phyloP scores from a whole-genome alignment of 768 basidiomycete species.

The Termitomyces sp. region DNA sequence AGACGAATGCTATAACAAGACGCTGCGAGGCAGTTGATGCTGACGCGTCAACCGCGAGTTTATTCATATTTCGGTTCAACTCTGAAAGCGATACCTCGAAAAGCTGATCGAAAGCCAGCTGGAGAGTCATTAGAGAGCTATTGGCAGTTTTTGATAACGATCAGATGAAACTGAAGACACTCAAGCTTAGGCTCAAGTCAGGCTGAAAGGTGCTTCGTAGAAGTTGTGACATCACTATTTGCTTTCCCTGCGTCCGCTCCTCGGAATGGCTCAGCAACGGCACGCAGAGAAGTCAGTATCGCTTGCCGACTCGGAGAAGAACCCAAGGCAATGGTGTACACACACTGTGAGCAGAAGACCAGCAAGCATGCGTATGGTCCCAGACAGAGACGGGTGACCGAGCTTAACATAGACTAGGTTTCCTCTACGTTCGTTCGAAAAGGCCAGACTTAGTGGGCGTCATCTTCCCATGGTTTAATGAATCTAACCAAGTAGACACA shows the following conservation, averaged over 20 bases:
- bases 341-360: not conserved
- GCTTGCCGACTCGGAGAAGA: not conserved
- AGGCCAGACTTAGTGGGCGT: not conserved
- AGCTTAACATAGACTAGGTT: not conserved
- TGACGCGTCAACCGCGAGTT: not conserved
- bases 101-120: not conserved
- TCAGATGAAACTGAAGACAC: not conserved
- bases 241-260: not conserved
- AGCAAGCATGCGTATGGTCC: not conserved
- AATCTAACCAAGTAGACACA: not conserved
- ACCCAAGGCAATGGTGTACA: not conserved
- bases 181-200: not conserved
- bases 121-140: too few species aligned
- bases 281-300: not conserved
- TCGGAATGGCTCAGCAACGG: not conserved
- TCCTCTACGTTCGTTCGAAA: not conserved
- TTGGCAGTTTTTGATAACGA: too few species aligned
- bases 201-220: not conserved
- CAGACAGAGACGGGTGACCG: not conserved
- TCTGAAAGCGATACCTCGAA: not conserved
- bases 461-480: not conserved
- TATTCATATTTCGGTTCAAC: not conserved
- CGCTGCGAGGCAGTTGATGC: not conserved
- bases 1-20: too few species aligned
- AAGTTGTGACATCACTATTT: not conserved